Percentiles rank a stretch among this genome's conserved stretches.
phyloP scores from a whole-genome alignment of 2,329 filamentous ascomycete genomes.

The Colletotrichum theobromicola region DNA sequence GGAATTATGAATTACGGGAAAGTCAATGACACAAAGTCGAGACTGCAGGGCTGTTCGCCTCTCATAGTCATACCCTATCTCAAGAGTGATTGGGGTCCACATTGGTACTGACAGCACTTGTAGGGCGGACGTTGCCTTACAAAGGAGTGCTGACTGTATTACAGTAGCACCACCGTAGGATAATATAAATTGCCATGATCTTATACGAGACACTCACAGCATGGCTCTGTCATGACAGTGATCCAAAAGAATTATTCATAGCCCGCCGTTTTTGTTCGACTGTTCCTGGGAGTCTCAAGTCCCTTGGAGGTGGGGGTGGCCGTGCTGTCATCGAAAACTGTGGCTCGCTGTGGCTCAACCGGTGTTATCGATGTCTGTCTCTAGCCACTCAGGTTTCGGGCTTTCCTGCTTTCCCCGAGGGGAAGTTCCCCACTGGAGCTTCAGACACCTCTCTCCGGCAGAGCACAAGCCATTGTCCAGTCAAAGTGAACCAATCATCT shows the following conservation, averaged over 20 bases:
- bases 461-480: background rate
- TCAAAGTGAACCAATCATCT: background rate
- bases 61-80: background rate
- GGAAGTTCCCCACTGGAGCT: background rate
- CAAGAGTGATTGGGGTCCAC: background rate
- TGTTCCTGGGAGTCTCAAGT: background rate
- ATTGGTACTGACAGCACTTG: background rate
- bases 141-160: fast-evolving
- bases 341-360: background rate
- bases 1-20: background rate
- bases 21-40: background rate
- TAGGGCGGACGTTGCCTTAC: background rate
- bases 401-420: background rate
- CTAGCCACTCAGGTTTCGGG: background rate
- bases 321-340: background rate
- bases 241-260: background rate
- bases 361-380: background rate
- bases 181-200: fast-evolving
- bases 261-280: background rate
- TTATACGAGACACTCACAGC: background rate
- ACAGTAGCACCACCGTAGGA: background rate
- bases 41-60: background rate
- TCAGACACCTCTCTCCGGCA: background rate
- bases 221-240: background rate
- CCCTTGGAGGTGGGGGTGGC: background rate